These are phyloP conservation scores for Fusarium compactum DNA, from an alignment of 2,329 filamentous ascomycete genomes.

Conservation along the genomic window DNA sequence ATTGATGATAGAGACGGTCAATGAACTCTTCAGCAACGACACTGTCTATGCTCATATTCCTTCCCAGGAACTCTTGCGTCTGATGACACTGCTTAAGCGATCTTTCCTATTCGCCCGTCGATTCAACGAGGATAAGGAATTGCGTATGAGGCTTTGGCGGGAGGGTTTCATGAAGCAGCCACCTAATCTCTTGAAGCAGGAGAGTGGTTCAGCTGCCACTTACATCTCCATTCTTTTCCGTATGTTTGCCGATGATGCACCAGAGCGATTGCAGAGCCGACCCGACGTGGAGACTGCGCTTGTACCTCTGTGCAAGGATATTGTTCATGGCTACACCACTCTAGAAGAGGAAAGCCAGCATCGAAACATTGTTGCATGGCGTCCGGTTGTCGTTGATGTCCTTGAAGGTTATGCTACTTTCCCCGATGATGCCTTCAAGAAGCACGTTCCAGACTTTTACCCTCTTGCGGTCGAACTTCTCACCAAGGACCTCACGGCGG, in stretches of 20 bases:
- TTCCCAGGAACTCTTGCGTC: slow-evolving; percentile 84
- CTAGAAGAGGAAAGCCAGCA: slow-evolving; percentile 98
- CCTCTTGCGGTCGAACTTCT: slow-evolving; percentile 86
- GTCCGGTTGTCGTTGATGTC: slow-evolving; percentile 96
- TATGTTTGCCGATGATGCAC: slow-evolving; percentile 93
- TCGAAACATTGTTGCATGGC: slow-evolving; percentile 95
- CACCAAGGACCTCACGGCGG: slow-evolving; percentile 81
- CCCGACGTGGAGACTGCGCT: slow-evolving; percentile 90
- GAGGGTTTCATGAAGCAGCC: slow-evolving; percentile 99
- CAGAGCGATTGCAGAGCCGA: slow-evolving; percentile 83
- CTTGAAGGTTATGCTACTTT: slow-evolving; percentile 92
- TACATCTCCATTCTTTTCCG: slow-evolving; percentile 96
- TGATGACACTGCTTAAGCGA: slow-evolving; percentile 96
- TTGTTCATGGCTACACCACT: slow-evolving; percentile 84
- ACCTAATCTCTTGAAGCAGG: slow-evolving; percentile 96
- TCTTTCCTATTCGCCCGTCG: slow-evolving; percentile 96
- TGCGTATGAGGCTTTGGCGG: slow-evolving; percentile 92
- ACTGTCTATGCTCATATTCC: slow-evolving; percentile 94
- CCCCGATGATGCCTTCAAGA: slow-evolving; percentile 81
- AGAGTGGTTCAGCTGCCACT: slow-evolving; percentile 90
- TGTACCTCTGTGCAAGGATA: slow-evolving; percentile 94
- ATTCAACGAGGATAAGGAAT: slow-evolving; percentile 97
- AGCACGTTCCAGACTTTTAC: slow-evolving; percentile 86
- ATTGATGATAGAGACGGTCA: slow-evolving; percentile 99
- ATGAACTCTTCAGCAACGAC: slow-evolving; percentile 98